These are phyloP conservation scores for Cydonia oblonga DNA, from an alignment of 331 rosid genomes.

Conservation along the genomic window DNA sequence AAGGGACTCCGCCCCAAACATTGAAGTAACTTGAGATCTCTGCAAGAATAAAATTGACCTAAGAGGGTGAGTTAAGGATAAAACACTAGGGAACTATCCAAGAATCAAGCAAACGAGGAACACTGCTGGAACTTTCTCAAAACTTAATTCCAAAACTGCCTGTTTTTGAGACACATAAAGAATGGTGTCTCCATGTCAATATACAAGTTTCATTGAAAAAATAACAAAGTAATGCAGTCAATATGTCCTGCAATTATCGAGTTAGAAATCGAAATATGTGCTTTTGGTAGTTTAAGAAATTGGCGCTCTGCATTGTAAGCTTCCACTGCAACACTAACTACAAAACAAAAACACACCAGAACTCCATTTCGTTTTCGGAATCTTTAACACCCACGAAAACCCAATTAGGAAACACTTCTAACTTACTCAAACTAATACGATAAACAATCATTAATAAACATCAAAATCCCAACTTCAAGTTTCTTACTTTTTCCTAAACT, in stretches of 20 bases:
- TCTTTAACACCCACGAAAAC: not conserved
- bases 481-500: not conserved
- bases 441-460: not conserved
- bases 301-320: not conserved
- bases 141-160: not conserved
- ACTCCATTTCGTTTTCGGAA: not conserved
- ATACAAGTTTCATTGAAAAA: not conserved
- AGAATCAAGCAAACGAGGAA: not conserved
- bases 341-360: not conserved
- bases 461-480: not conserved
- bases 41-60: constrained; percentile 23
- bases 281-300: not conserved
- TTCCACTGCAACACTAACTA: not conserved
- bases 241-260: not conserved
- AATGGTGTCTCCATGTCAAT: not conserved
- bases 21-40: constrained; percentile 93
- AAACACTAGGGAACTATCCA: not conserved
- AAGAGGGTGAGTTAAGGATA: constrained; percentile 1
- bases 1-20: constrained; percentile 82
- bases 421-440: not conserved
- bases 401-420: not conserved
- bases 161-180: not conserved
- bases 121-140: not conserved
- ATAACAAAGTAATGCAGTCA: not conserved
- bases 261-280: not conserved